Evolutionary conservation across 192 early-diverging fungal species (phyloP).

Genomic region (Radiomyces spectabilis): DNA sequence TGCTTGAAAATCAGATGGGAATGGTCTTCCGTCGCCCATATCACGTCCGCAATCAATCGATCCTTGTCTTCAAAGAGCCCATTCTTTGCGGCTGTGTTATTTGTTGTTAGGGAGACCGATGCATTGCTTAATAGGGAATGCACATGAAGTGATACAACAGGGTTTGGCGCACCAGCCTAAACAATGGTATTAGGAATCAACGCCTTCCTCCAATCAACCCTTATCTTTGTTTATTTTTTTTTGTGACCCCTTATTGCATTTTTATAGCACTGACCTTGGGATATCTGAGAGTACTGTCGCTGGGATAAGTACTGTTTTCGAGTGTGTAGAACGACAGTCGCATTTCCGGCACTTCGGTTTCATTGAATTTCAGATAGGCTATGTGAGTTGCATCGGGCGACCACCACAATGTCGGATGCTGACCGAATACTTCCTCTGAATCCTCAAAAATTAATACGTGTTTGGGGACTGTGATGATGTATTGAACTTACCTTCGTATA

Average conservation of each 20-base stretch:
- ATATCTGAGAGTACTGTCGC: constrained; percentile 69
- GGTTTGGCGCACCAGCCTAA: constrained; percentile 76
- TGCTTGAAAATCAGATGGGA: constrained; percentile 62
- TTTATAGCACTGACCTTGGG: constrained; percentile 68
- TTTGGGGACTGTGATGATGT: neutral
- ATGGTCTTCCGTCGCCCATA: constrained; percentile 67
- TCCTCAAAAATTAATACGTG: neutral
- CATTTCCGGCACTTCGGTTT: constrained; percentile 75
- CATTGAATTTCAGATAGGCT: constrained; percentile 85
- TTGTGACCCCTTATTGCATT: no score
- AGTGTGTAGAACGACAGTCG: constrained; percentile 66
- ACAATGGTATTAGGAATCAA: neutral
- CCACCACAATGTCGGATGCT: constrained; percentile 78
- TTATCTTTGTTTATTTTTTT: neutral
- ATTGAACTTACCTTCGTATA: constrained; percentile 63
- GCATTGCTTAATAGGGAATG: constrained; percentile 29
- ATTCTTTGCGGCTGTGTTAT: constrained; percentile 2
- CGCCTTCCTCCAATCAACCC: neutral
- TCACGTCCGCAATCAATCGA: constrained; percentile 71
- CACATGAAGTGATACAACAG: constrained; percentile 70
- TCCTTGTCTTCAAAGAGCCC: constrained; percentile 55
- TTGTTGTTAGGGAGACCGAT: constrained; percentile 14
- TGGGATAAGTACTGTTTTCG: constrained; percentile 53
- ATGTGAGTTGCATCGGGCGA: constrained; percentile 70
- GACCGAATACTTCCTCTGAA: constrained; percentile 75